Evolutionary conservation across 371 early-diverging fungal genomes (phyloP).

Genomic region (Mortierella sp.): DNA sequence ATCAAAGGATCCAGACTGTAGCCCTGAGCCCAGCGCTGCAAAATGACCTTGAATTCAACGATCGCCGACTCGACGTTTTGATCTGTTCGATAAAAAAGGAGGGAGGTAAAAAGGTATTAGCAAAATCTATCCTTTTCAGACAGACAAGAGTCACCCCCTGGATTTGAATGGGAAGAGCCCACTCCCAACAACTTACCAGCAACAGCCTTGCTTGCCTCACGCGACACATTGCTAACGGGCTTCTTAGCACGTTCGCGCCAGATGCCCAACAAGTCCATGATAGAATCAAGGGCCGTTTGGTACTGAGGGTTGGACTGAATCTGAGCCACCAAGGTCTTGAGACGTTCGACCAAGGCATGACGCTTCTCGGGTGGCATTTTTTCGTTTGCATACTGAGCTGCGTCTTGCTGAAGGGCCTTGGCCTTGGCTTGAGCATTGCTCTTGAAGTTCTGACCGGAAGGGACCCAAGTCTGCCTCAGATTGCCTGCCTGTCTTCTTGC

Average conservation of each 20-base stretch:
- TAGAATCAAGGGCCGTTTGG: constrained; percentile 59
- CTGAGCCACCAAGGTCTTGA: constrained; percentile 57
- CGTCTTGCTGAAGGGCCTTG: constrained; percentile 6
- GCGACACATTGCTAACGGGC: constrained; percentile 17
- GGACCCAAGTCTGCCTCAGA: constrained; percentile 8
- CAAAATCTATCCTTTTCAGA: too few relatives aligned
- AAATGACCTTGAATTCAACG: constrained; percentile 59
- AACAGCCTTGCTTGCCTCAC: constrained; percentile 27
- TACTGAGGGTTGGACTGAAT: constrained; percentile 64
- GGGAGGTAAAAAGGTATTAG: not conserved
- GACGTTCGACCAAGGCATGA: constrained; percentile 56
- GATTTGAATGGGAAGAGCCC: too few relatives aligned
- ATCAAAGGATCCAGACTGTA: constrained; percentile 58
- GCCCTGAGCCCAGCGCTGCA: constrained; percentile 69
- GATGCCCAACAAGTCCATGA: constrained; percentile 52
- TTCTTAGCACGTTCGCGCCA: constrained; percentile 55
- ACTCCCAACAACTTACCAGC: too few relatives aligned
- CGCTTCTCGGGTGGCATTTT: constrained; percentile 59
- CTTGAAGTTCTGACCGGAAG: constrained; percentile 21
- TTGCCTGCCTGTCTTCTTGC: constrained; percentile 17
- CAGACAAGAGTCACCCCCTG: too few relatives aligned
- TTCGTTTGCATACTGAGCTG: constrained; percentile 30
- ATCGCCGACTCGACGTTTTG: constrained; percentile 53
- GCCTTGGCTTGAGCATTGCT: constrained; percentile 9
- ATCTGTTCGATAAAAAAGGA: constrained; percentile 11